Evolutionary conservation across 106 monocot genomes (phyloP).

Genomic region (Allium sativum): DNA sequence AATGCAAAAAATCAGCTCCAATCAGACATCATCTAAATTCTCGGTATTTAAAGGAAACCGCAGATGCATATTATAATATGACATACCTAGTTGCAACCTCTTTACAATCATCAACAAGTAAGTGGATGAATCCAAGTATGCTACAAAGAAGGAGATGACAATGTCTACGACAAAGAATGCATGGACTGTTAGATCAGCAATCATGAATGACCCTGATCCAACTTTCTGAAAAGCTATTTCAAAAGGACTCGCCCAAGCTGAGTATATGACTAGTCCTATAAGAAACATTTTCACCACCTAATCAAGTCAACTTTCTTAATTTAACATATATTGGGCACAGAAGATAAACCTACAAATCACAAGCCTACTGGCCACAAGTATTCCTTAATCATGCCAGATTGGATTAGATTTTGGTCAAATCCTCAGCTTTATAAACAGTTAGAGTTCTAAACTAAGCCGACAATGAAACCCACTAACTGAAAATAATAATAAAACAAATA

Average conservation of each 20-base stretch:
- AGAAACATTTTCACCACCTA: constrained; percentile 40
- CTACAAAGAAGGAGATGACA: constrained; percentile 35
- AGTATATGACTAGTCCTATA: constrained; percentile 31
- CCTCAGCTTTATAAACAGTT: too few relatives aligned
- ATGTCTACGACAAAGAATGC: constrained; percentile 41
- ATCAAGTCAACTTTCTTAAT: not conserved
- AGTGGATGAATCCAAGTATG: constrained; percentile 30
- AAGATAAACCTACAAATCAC: not conserved
- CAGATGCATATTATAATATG: not conserved
- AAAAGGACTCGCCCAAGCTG: constrained; percentile 44
- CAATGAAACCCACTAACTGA: too few relatives aligned
- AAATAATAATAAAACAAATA: not conserved
- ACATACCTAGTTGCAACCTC: constrained; percentile 35
- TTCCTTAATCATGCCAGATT: too few relatives aligned
- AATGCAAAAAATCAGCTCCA: not conserved
- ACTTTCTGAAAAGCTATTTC: constrained; percentile 29
- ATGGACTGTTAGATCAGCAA: constrained; percentile 25
- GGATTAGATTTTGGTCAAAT: too few relatives aligned
- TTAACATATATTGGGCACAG: not conserved
- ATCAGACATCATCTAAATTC: too few relatives aligned
- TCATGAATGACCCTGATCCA: constrained; percentile 5
- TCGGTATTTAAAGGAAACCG: not conserved
- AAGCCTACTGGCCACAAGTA: too few relatives aligned
- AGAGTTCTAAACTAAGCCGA: too few relatives aligned
- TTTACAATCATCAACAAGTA: constrained; percentile 27